Percentiles rank a stretch among this genome's conserved stretches.
These are phyloP conservation scores for Royoungia palumana DNA, from an alignment of 768 basidiomycete genomes.

Conservation along the genomic window DNA sequence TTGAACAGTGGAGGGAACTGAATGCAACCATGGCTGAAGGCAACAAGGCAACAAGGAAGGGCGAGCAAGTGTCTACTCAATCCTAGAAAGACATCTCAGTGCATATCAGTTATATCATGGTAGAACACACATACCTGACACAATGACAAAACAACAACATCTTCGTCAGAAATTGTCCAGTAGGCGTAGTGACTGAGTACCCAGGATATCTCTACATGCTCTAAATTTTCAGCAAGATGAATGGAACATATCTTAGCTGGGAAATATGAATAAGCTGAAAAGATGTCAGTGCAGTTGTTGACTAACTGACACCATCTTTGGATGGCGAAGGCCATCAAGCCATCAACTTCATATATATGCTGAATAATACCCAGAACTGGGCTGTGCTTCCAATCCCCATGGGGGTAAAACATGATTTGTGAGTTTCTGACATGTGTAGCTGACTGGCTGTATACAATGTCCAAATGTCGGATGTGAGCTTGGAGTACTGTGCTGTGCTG, in stretches of 20 bases:
- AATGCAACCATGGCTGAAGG: too few species aligned
- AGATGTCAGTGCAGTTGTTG: not conserved
- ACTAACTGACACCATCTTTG: not conserved
- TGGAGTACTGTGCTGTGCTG: not conserved
- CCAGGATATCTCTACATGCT: not conserved
- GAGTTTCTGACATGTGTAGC: slow-evolving; percentile 10
- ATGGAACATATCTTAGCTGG: not conserved
- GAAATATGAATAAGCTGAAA: slow-evolving; percentile 3
- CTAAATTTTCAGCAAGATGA: not conserved
- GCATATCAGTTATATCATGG: too few species aligned
- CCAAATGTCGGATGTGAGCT: not conserved
- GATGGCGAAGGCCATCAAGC: not conserved
- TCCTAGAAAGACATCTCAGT: too few species aligned
- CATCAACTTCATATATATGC: slow-evolving; percentile 4
- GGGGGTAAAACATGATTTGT: slow-evolving; percentile 7
- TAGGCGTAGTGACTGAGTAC: not conserved
- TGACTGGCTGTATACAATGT: not conserved
- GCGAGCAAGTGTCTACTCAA: too few species aligned
- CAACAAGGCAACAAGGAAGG: too few species aligned
- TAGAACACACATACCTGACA: not conserved
- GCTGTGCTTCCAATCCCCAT: not conserved
- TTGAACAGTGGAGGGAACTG: too few species aligned
- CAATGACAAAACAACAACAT: not conserved
- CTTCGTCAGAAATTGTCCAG: not conserved
- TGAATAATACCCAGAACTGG: slow-evolving; percentile 8